Evolutionary conservation across 495 filamentous ascomycete genomes (phyloP).

Genomic region (Astrothelium macrocarpum): DNA sequence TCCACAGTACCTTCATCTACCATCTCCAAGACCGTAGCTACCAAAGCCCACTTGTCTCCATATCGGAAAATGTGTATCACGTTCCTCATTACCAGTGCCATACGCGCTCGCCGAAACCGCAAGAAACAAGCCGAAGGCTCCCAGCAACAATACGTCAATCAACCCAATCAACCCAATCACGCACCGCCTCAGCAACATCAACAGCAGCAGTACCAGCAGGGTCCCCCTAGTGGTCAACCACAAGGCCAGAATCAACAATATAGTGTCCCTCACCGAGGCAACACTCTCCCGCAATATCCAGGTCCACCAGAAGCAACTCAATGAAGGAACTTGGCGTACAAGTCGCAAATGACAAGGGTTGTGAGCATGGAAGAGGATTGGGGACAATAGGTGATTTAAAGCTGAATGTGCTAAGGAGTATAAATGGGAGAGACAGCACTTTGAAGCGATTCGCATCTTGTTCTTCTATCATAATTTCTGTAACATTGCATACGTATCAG

Average conservation of each 20-base stretch:
- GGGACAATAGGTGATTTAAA: neutral
- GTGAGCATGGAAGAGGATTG: too few species aligned
- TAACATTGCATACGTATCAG: too few species aligned
- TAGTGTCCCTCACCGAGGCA: neutral
- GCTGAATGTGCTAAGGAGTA: too few species aligned
- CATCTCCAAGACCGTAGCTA: neutral
- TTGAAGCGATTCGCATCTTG: too few species aligned
- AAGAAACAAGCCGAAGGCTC: constrained; percentile 1
- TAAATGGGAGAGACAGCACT: too few species aligned
- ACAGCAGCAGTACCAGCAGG: constrained; percentile 2
- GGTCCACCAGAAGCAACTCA: neutral
- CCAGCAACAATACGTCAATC: neutral
- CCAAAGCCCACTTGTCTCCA: too few species aligned
- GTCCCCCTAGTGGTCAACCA: neutral
- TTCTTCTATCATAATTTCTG: neutral
- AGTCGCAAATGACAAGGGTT: too few species aligned
- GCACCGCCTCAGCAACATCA: neutral
- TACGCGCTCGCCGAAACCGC: neutral
- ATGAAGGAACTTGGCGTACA: neutral
- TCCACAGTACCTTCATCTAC: neutral
- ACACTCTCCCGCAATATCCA: constrained; percentile 1
- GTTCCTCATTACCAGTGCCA: neutral
- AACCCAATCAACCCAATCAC: neutral
- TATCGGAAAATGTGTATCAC: neutral
- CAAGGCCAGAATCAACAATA: neutral